Evolutionary conservation across 139 green algal species (phyloP).

Genomic region (Micromonas commoda): DNA sequence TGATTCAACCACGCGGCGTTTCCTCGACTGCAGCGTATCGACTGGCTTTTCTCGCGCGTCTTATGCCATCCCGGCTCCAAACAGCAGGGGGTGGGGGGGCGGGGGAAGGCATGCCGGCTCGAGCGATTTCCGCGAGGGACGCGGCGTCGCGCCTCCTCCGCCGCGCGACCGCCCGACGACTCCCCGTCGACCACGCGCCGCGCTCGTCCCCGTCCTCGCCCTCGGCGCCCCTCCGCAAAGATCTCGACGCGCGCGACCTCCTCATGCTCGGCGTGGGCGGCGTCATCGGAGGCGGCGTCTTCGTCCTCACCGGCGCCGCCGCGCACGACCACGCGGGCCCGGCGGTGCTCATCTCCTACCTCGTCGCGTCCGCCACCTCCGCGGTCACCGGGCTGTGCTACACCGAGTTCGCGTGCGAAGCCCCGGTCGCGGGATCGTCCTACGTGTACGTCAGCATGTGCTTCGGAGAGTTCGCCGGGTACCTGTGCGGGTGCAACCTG

Average conservation of each 20-base stretch:
- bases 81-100: too few species aligned
- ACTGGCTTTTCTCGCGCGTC: too few species aligned
- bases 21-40: too few species aligned
- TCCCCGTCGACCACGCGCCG: too few species aligned
- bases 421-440: constrained; percentile 69
- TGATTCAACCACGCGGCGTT: too few species aligned
- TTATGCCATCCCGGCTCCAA: too few species aligned
- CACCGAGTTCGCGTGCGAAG: constrained; percentile 69
- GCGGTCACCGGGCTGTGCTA: constrained; percentile 77
- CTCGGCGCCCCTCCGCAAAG: too few species aligned
- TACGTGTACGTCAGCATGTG: constrained; percentile 72
- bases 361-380: constrained; percentile 45
- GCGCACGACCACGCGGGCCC: constrained; percentile 42
- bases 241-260: not conserved
- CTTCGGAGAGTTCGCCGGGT: constrained; percentile 71
- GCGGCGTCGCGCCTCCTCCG: too few species aligned
- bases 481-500: constrained; percentile 69
- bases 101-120: too few species aligned
- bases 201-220: too few species aligned
- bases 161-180: too few species aligned
- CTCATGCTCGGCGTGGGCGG: constrained; percentile 67
- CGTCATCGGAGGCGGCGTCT: constrained; percentile 82
- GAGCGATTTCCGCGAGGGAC: too few species aligned
- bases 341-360: constrained; percentile 36
- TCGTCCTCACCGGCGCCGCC: constrained; percentile 76